Conservation (phyloP, 345 rosid genomes). For the Eucalyptus decipiens region DNA sequence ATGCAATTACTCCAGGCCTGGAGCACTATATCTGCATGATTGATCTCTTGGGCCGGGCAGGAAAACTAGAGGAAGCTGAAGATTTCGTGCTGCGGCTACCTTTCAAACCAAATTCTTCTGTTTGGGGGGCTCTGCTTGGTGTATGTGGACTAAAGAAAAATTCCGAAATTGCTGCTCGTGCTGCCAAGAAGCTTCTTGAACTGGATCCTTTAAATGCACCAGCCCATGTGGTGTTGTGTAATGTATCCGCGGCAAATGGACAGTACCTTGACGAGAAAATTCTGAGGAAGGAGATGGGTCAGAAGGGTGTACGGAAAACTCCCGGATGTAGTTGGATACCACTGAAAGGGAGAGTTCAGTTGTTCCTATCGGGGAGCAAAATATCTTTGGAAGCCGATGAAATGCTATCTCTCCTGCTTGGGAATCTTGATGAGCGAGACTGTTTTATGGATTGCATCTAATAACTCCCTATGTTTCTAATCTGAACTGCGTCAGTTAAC, state of each 20-base stretch:
- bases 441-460: not conserved
- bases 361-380: slow-evolving; percentile 59
- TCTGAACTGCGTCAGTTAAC: not conserved
- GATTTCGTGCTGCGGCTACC: slow-evolving; percentile 24
- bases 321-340: slow-evolving; percentile 85
- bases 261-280: slow-evolving; percentile 36
- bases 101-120: slow-evolving; percentile 13
- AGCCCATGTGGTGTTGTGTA: slow-evolving; percentile 60
- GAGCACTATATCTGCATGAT: slow-evolving; percentile 41
- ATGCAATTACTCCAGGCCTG: slow-evolving; percentile 14
- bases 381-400: slow-evolving; percentile 11
- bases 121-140: slow-evolving; percentile 57
- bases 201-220: slow-evolving; percentile 60
- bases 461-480: not conserved
- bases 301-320: slow-evolving; percentile 64
- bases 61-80: slow-evolving; percentile 40
- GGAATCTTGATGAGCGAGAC: not conserved
- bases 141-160: slow-evolving; percentile 30
- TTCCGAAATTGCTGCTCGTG: slow-evolving; percentile 28
- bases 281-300: slow-evolving; percentile 56
- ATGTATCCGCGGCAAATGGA: slow-evolving; percentile 47
- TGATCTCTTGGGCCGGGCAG: slow-evolving; percentile 43
- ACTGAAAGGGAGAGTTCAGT: slow-evolving; percentile 29
- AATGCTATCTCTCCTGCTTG: slow-evolving; percentile 16
- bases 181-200: slow-evolving; percentile 34